These are phyloP conservation scores for Termitomyces sp. DNA, from an alignment of 768 basidiomycete species.

Conservation along the genomic window DNA sequence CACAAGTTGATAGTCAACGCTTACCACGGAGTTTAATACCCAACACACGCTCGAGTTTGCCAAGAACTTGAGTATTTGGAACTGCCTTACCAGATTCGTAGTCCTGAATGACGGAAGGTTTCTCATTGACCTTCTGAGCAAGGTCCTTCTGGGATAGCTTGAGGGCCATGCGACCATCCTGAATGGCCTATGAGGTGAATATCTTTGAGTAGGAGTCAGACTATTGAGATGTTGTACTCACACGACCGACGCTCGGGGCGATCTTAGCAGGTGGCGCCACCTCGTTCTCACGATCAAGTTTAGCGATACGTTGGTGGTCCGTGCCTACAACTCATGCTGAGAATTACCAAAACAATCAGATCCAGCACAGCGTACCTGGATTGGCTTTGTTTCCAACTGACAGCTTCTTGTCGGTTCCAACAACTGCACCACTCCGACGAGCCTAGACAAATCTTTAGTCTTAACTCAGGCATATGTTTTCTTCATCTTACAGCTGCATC, in stretches of 20 bases:
- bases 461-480: background rate
- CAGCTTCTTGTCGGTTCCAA: slow-evolving; percentile 81
- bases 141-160: slow-evolving; percentile 89
- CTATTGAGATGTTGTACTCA: slow-evolving; percentile 27
- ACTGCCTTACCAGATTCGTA: slow-evolving; percentile 88
- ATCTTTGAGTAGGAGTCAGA: slow-evolving; percentile 12
- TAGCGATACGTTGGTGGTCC: slow-evolving; percentile 91
- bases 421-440: slow-evolving; percentile 70
- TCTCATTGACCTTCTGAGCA: slow-evolving; percentile 92
- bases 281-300: slow-evolving; percentile 93
- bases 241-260: slow-evolving; percentile 67
- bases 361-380: slow-evolving; percentile 43
- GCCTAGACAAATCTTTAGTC: slow-evolving; percentile 44
- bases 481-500: slow-evolving; percentile 49
- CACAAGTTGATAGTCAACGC: slow-evolving; percentile 20
- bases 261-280: slow-evolving; percentile 90
- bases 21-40: slow-evolving; percentile 87
- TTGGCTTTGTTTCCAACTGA: slow-evolving; percentile 74
- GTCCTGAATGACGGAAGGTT: slow-evolving; percentile 83
- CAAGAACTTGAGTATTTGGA: slow-evolving; percentile 82
- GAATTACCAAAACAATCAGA: background rate
- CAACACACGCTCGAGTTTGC: slow-evolving; percentile 83
- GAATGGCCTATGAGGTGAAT: slow-evolving; percentile 58
- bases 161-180: slow-evolving; percentile 72
- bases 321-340: slow-evolving; percentile 50